phyloP scores from a whole-genome alignment of 768 basidiomycete genomes.

The Mycena amicta region DNA sequence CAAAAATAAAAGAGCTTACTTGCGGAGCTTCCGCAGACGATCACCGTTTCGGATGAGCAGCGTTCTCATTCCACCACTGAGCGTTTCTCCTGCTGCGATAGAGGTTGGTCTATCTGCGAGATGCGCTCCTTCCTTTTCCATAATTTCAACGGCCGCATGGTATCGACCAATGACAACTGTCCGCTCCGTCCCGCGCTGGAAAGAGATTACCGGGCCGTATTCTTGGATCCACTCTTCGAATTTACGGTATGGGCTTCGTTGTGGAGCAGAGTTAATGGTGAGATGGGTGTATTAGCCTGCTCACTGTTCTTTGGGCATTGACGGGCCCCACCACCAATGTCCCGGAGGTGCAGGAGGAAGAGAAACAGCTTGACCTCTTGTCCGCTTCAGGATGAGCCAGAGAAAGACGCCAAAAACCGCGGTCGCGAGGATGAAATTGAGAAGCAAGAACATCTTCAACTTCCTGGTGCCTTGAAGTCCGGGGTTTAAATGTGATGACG shows the following conservation, averaged over 20 bases:
- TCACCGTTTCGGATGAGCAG: slow-evolving; percentile 60
- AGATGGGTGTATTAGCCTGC: not conserved
- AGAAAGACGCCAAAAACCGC: not conserved
- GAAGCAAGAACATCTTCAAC: no score
- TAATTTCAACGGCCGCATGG: slow-evolving; percentile 63
- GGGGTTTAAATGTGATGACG: no score
- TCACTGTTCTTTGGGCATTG: slow-evolving; percentile 44
- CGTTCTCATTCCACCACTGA: slow-evolving; percentile 61
- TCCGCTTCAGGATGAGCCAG: not conserved
- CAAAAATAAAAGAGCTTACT: slow-evolving; percentile 33
- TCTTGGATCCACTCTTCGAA: slow-evolving; percentile 62
- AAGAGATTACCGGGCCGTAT: slow-evolving; percentile 63
- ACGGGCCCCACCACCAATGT: slow-evolving; percentile 43
- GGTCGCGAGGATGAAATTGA: no score
- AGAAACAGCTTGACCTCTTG: not conserved
- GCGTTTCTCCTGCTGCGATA: slow-evolving; percentile 61
- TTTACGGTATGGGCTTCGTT: slow-evolving; percentile 45
- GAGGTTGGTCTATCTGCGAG: slow-evolving; percentile 57
- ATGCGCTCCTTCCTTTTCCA: slow-evolving; percentile 65
- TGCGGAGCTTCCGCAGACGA: slow-evolving; percentile 61
- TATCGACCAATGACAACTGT: slow-evolving; percentile 52
- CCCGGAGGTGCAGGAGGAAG: slow-evolving; percentile 49
- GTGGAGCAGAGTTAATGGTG: not conserved
- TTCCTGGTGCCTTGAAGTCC: no score
- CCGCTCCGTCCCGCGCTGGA: slow-evolving; percentile 50